These are phyloP conservation scores for Alternaria dauci DNA, from an alignment of 2,329 filamentous ascomycete genomes.

Conservation along the genomic window DNA sequence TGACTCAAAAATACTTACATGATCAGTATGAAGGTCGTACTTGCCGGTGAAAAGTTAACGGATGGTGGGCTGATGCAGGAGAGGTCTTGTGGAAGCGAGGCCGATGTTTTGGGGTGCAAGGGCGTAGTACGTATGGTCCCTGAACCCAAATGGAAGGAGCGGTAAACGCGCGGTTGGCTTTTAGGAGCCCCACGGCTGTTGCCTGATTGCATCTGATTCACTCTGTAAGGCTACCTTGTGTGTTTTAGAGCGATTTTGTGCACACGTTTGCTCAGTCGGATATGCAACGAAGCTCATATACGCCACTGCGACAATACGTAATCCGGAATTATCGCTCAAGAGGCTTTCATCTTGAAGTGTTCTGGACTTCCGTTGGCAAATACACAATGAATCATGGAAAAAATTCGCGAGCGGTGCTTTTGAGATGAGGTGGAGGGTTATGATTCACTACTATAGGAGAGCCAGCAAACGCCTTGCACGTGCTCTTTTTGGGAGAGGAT, in stretches of 20 bases:
- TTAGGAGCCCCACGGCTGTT: background rate
- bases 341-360: background rate
- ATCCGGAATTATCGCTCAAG: background rate
- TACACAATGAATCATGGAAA: background rate
- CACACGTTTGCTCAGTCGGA: background rate
- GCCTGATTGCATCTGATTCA: constrained; percentile 9
- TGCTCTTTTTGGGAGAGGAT: background rate
- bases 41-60: background rate
- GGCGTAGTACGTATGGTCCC: background rate
- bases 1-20: constrained; percentile 11
- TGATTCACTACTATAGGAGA: background rate
- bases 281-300: background rate
- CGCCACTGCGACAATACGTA: background rate
- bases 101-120: constrained; percentile 10
- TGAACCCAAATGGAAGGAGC: constrained; percentile 3
- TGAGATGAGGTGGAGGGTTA: background rate
- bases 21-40: background rate
- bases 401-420: background rate
- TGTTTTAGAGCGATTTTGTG: too few relatives aligned
- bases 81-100: constrained; percentile 15
- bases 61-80: constrained; percentile 11
- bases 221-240: background rate
- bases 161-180: constrained; percentile 7
- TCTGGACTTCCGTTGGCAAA: background rate
- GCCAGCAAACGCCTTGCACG: background rate